Base-by-base conservation (phyloP, 768 basidiomycete genomes). In the Arthromyces matolae region DNA sequence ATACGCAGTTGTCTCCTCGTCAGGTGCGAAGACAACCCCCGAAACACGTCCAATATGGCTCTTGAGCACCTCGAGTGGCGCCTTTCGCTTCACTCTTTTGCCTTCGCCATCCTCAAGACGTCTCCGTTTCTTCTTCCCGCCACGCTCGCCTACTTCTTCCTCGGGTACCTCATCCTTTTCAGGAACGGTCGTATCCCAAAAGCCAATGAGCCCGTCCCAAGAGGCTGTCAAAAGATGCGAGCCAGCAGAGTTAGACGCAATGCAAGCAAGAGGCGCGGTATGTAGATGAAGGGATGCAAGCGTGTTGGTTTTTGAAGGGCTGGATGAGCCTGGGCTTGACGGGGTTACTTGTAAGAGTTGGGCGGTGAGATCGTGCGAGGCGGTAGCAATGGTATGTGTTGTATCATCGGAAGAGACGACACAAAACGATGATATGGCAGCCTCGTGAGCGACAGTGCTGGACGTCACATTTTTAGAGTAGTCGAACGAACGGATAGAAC, bases 21-120 rank as follows among this genome's bases (percentile, higher is more conserved):
- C 43, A 32, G 53, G 61, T 42, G 67, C 72, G 67, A 89, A 94
- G 0, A 79, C 59, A 3, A 80, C 84, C 28, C 78, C 82, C 5
- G 91, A 92, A 1, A 97, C 86, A 10, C 90, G 75, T 16, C 77
- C 86, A 0, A 83, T 84, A 64, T 98, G 96, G 0, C 87, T 90
- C 54, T 87, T 85, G 46, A 99, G 73, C 2, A 92, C 86, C 4
- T 69, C 66, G 5, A 77, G 56, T 0, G 95, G 93, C 0, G 80
- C 84, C 60, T 89, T 88, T 45, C 82, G 42, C 29, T 37, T 70
- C 55, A 70, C 77, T 6, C 73, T 66, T 22, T 67, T 68, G 8
- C 58, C 57, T 3, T 64, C 64, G 10, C 64, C 71, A 28, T 70
- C 71, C 16, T 81, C 61, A 54, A 79, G 84, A 39, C 85, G 68